Conservation (phyloP, 2,329 filamentous ascomycete species). For the Hypoxylon sp. region DNA sequence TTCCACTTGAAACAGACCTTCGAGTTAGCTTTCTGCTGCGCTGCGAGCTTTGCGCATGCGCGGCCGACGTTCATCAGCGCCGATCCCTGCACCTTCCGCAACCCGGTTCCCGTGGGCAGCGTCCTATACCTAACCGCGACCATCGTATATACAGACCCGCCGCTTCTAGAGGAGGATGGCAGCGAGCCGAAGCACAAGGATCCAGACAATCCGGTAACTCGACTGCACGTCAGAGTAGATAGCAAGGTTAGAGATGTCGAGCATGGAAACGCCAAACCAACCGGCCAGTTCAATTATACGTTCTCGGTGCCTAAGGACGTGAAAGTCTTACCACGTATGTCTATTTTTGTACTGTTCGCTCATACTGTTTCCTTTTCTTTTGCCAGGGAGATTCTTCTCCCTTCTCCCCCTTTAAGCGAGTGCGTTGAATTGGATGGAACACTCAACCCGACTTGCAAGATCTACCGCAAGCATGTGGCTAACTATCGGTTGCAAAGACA, state of each 20-base stretch:
- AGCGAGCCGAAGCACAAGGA: conserved; percentile 55
- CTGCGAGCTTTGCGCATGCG: conserved; percentile 76
- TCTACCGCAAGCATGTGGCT: background rate
- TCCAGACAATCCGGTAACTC: conserved; percentile 52
- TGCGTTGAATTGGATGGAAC: background rate
- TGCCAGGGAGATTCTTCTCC: background rate
- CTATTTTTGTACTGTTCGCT: background rate
- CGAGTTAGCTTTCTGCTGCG: conserved; percentile 81
- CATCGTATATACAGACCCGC: conserved; percentile 77
- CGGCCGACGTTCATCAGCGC: conserved; percentile 78
- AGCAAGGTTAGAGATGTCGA: conserved; percentile 79
- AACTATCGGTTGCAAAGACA: conserved; percentile 33
- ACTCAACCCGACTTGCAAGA: background rate
- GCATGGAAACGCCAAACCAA: conserved; percentile 69
- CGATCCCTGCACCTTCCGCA: conserved; percentile 80
- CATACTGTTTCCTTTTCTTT: background rate
- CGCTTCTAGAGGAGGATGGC: conserved; percentile 60
- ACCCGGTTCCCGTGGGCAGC: conserved; percentile 79
- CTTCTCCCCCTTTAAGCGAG: background rate
- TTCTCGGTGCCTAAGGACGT: conserved; percentile 56
- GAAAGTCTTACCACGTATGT: conserved; percentile 53
- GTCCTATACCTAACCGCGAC: conserved; percentile 80
- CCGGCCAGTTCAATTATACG: conserved; percentile 82
- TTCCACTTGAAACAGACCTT: conserved; percentile 81
- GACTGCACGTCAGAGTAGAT: conserved; percentile 78